A percentile compares a stretch with the other conserved stretches of the same genome.
phyloP scores from a whole-genome alignment of 1,284 basidiomycete species.

The Tremellales sp. region DNA sequence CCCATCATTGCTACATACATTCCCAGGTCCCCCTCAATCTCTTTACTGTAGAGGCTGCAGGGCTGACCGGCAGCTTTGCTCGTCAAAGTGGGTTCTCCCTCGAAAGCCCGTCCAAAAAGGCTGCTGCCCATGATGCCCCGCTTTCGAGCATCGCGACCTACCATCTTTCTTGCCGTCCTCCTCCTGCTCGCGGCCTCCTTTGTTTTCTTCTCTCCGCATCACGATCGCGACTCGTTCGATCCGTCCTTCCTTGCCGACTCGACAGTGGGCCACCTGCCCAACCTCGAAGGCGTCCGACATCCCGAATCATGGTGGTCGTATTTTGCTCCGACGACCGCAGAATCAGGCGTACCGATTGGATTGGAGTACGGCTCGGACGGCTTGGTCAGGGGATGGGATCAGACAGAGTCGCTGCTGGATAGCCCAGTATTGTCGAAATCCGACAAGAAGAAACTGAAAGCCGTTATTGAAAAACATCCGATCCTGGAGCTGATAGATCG shows the following conservation, averaged over 20 bases:
- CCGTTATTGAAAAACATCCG: conserved; percentile 34
- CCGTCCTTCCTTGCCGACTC: not conserved
- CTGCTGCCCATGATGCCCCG: conserved; percentile 14
- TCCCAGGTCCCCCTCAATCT: too few species aligned
- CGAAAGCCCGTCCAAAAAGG: not conserved
- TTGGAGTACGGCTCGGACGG: conserved; percentile 27
- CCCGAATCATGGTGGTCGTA: conserved; percentile 1
- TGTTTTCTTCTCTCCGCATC: conserved; percentile 14
- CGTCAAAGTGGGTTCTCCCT: too few species aligned
- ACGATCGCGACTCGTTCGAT: conserved; percentile 7
- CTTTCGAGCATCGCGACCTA: conserved; percentile 18
- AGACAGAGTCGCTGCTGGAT: conserved; percentile 16
- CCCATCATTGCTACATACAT: too few species aligned
- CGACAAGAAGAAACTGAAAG: conserved; percentile 20
- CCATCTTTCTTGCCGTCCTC: conserved; percentile 14
- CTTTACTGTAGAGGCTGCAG: too few species aligned
- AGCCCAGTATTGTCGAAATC: conserved; percentile 11
- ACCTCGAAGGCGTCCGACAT: too few species aligned
- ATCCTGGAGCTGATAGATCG: conserved; percentile 38
- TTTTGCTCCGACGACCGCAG: conserved; percentile 4
- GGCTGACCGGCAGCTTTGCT: too few species aligned
- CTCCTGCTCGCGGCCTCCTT: conserved; percentile 16
- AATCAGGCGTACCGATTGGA: conserved; percentile 8
- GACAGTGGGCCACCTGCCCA: conserved; percentile 2
- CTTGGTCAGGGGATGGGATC: conserved; percentile 31